Evolutionary conservation across 495 filamentous ascomycete species (phyloP).

Genomic region (Astrothelium subdiscretum): DNA sequence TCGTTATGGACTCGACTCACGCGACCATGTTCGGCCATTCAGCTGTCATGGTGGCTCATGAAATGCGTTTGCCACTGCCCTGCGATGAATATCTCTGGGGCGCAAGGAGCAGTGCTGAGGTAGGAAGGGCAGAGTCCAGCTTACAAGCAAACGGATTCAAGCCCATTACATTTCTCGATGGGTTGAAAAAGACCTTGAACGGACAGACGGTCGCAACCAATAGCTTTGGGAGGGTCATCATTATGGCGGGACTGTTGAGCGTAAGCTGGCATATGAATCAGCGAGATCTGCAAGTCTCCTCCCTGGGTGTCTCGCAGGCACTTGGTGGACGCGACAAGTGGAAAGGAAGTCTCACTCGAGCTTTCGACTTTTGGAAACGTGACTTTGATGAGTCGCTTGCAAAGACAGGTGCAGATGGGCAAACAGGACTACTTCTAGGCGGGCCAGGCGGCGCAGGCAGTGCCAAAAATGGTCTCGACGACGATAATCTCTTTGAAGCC

Average conservation of each 20-base stretch:
- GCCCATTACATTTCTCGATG: constrained; percentile 80
- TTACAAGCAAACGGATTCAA: constrained; percentile 75
- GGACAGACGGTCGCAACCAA: constrained; percentile 83
- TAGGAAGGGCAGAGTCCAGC: constrained; percentile 73
- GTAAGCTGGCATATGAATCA: constrained; percentile 98
- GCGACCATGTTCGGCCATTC: constrained; percentile 98
- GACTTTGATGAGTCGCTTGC: constrained; percentile 81
- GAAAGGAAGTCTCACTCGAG: constrained; percentile 74
- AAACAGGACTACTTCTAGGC: constrained; percentile 8
- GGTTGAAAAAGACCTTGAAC: constrained; percentile 80
- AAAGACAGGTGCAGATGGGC: constrained; percentile 19
- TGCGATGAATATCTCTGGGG: constrained; percentile 94
- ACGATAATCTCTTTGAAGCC: constrained; percentile 74
- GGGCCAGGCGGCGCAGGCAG: constrained; percentile 23
- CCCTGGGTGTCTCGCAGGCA: constrained; percentile 63
- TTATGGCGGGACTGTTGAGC: constrained; percentile 89
- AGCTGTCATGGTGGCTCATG: constrained; percentile 92
- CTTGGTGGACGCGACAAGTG: constrained; percentile 88
- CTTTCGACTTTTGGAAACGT: constrained; percentile 89
- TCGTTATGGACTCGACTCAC: constrained; percentile 91
- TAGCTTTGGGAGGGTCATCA: constrained; percentile 84
- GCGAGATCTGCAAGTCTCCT: constrained; percentile 85
- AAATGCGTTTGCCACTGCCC: constrained; percentile 82
- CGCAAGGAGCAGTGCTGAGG: constrained; percentile 78
- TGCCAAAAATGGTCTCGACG: constrained; percentile 36